Conservation (phyloP, 1,284 basidiomycete species). For the Austroboletus novae-zelandiae region DNA sequence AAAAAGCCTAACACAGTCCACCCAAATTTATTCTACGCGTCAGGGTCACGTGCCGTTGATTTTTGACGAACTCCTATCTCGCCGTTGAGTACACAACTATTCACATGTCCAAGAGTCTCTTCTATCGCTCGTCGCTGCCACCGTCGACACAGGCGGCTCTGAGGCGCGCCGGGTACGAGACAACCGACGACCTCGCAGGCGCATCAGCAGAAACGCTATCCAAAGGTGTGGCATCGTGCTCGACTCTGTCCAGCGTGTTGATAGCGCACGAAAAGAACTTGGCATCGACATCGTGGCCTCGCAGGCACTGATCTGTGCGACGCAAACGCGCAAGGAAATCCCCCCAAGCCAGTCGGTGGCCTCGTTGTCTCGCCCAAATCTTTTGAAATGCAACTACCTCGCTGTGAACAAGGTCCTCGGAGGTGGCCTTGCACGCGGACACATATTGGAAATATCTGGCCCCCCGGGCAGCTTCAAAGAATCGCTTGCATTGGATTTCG, state of each 20-base stretch:
- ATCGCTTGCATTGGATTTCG: conserved; percentile 47
- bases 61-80: conserved; percentile 1
- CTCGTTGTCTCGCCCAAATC: conserved; percentile 36
- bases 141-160: conserved; percentile 36
- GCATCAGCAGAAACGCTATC: conserved; percentile 42
- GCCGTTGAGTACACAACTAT: background rate
- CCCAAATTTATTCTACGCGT: conserved; percentile 35
- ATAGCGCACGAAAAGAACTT: conserved; percentile 39
- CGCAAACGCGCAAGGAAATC: conserved; percentile 33
- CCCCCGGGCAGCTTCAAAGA: conserved; percentile 71
- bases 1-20: conserved; percentile 19
- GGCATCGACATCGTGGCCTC: conserved; percentile 43
- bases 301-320: conserved; percentile 43
- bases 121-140: conserved; percentile 29
- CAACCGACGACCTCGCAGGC: conserved; percentile 42
- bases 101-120: conserved; percentile 29
- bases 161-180: conserved; percentile 50
- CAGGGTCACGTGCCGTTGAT: conserved; percentile 31
- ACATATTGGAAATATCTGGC: conserved; percentile 69
- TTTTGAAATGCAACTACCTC: conserved; percentile 36
- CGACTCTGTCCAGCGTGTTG: background rate
- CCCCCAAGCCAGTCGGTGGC: conserved; percentile 58
- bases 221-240: conserved; percentile 36
- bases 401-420: conserved; percentile 56
- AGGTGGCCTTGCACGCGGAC: conserved; percentile 58